Conservation (phyloP, 441 rosid genomes). For the Theobroma grandiflorum region DNA sequence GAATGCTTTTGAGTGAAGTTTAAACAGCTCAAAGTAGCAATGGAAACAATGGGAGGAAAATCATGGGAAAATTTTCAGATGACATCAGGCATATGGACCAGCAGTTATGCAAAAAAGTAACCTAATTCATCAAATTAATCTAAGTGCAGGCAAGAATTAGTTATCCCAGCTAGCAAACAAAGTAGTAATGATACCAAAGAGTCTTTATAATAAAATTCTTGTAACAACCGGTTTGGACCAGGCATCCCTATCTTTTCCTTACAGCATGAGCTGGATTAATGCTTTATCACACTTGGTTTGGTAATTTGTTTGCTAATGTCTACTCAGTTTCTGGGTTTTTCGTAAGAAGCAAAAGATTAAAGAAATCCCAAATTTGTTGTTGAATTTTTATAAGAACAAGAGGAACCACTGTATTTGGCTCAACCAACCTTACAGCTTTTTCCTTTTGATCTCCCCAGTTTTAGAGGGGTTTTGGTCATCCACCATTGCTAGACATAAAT, state of each 20-base stretch:
- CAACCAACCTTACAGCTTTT: background rate
- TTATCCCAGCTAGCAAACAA: background rate
- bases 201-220: background rate
- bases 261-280: background rate
- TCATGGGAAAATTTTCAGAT: conserved; percentile 1
- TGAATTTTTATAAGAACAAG: background rate
- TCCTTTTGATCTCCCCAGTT: background rate
- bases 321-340: background rate
- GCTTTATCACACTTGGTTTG: background rate
- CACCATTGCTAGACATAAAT: conserved; percentile 15
- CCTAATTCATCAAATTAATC: background rate
- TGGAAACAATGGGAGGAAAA: background rate
- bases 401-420: background rate
- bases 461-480: conserved; percentile 12
- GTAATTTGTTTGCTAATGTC: no score
- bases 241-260: background rate
- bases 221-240: conserved; percentile 9
- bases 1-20: conserved; percentile 29
- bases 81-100: background rate
- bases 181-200: background rate
- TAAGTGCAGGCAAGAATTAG: background rate
- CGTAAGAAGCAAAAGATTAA: background rate
- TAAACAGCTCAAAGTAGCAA: conserved; percentile 5
- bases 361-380: background rate
- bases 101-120: background rate